Evolutionary conservation across 441 rosid species (phyloP).

Genomic region (Gossypium davidsonii): DNA sequence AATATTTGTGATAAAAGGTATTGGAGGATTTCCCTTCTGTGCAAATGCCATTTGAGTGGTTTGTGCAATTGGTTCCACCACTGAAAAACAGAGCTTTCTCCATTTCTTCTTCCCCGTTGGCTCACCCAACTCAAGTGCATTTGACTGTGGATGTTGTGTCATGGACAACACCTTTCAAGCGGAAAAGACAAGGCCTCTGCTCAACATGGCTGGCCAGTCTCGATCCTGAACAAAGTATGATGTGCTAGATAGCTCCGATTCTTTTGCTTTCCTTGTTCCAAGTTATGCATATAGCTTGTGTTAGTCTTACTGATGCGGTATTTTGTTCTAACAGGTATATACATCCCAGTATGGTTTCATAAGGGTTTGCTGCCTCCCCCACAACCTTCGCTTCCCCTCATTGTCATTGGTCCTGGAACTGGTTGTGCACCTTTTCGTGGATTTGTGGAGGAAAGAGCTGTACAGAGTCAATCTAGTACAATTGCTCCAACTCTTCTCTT

Average conservation of each 20-base stretch:
- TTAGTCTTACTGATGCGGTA: constrained; percentile 3
- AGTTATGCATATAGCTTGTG: background rate
- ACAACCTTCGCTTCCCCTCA: constrained; percentile 59
- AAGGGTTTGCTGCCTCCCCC: constrained; percentile 81
- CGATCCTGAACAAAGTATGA: constrained; percentile 58
- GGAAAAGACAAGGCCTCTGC: constrained; percentile 74
- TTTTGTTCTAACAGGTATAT: constrained; percentile 35
- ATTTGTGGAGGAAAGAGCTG: constrained; percentile 70
- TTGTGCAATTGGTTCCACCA: constrained; percentile 86
- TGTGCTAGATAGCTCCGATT: background rate
- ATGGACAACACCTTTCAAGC: constrained; percentile 82
- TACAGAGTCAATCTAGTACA: constrained; percentile 37
- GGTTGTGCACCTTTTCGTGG: constrained; percentile 96
- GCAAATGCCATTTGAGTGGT: constrained; percentile 88
- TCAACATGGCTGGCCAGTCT: constrained; percentile 83
- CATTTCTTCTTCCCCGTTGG: constrained; percentile 76
- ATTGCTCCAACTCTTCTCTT: constrained; percentile 68
- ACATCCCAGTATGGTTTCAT: constrained; percentile 70
- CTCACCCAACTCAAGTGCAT: constrained; percentile 79
- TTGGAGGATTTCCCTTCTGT: constrained; percentile 92
- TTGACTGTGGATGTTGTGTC: constrained; percentile 79
- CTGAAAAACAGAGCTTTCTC: constrained; percentile 84
- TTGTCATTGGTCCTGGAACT: constrained; percentile 89
- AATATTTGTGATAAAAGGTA: constrained; percentile 44
- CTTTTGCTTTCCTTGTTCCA: background rate